Conservation (phyloP, 257 asterid genomes). For the Scutellaria galericulata region DNA sequence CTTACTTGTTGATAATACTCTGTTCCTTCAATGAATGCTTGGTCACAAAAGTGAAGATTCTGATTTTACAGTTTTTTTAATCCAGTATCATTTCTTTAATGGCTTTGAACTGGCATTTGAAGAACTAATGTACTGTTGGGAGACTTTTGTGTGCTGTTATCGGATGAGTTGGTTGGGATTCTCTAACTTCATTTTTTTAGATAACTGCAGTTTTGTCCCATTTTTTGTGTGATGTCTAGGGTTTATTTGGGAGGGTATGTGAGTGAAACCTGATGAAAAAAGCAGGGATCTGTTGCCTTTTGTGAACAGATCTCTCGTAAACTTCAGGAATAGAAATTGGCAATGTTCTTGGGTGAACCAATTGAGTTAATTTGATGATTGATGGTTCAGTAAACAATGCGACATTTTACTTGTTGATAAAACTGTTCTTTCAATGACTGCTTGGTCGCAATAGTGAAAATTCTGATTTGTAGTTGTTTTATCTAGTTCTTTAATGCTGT, state of each 20-base stretch:
- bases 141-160: no score
- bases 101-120: neutral
- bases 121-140: neutral
- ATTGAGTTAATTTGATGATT: conserved; percentile 38
- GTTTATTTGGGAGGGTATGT: neutral
- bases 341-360: conserved; percentile 75
- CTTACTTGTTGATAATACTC: neutral
- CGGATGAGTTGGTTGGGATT: no score
- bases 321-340: conserved; percentile 54
- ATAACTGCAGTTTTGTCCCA: no score
- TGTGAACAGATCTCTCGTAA: conserved; percentile 59
- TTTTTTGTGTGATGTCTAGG: neutral
- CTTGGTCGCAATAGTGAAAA: neutral
- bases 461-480: neutral
- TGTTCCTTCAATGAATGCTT: neutral
- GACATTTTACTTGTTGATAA: conserved; percentile 17
- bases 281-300: conserved; percentile 62
- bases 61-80: neutral
- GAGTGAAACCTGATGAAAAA: conserved; percentile 53
- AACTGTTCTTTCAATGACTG: neutral
- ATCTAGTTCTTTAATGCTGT: neutral
- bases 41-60: neutral
- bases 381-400: conserved; percentile 63
- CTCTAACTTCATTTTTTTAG: no score
- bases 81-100: neutral